phyloP scores from a whole-genome alignment of 768 basidiomycete species.

The Leccinum variicolor region DNA sequence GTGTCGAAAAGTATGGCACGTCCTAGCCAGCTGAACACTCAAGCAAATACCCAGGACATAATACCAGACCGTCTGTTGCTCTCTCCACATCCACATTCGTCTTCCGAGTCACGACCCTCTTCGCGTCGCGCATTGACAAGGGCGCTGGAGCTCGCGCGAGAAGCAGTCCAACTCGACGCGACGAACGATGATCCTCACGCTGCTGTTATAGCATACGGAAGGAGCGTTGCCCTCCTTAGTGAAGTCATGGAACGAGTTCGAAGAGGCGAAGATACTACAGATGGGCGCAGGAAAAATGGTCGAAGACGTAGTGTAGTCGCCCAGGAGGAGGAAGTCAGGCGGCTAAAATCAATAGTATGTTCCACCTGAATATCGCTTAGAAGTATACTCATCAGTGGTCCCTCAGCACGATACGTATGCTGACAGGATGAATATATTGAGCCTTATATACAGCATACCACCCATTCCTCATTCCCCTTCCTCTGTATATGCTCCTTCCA shows the following conservation, averaged over 20 bases:
- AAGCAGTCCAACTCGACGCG: constrained; percentile 85
- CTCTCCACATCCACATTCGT: constrained; percentile 41
- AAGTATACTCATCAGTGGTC: constrained; percentile 14
- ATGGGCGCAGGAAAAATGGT: constrained; percentile 54
- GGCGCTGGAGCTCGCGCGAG: constrained; percentile 83
- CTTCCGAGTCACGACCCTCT: constrained; percentile 55
- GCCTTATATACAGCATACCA: constrained; percentile 84
- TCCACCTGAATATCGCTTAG: constrained; percentile 8
- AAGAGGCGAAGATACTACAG: constrained; percentile 78
- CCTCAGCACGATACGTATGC: constrained; percentile 90
- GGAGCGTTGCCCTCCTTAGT: constrained; percentile 80
- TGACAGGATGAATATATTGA: constrained; percentile 90
- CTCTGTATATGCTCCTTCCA: constrained; percentile 43
- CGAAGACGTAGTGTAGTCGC: constrained; percentile 81
- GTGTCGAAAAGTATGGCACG: constrained; percentile 52
- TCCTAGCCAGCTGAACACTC: constrained; percentile 17
- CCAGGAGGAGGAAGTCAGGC: constrained; percentile 84
- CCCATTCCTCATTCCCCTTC: constrained; percentile 65
- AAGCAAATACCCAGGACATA: constrained; percentile 36
- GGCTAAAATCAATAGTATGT: constrained; percentile 86
- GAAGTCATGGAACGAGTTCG: constrained; percentile 92
- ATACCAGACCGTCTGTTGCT: constrained; percentile 43
- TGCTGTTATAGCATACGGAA: constrained; percentile 85
- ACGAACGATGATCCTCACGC: constrained; percentile 86
- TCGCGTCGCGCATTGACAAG: constrained; percentile 83